Evolutionary conservation across 352 stramenopile genomes (phyloP).

Genomic region (Phytophthora brassicae): DNA sequence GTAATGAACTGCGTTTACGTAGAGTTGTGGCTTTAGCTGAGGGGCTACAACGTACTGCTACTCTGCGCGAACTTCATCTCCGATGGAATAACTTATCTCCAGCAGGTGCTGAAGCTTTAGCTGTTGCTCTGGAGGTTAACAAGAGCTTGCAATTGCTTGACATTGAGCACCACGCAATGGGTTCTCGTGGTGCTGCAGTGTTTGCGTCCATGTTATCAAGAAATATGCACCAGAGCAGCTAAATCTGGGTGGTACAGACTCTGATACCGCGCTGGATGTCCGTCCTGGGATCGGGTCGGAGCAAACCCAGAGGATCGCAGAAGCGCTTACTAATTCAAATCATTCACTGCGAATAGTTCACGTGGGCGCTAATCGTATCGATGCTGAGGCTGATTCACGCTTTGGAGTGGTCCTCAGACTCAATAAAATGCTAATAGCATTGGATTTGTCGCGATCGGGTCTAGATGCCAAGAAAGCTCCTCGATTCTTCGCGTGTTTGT

Average conservation of each 20-base stretch:
- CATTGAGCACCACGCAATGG: slow-evolving; percentile 80
- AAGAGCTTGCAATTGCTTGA: slow-evolving; percentile 64
- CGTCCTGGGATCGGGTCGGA: slow-evolving; percentile 51
- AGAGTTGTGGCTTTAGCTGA: slow-evolving; percentile 58
- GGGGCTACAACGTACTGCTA: slow-evolving; percentile 54
- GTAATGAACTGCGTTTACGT: slow-evolving; percentile 54
- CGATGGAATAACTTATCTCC: slow-evolving; percentile 72
- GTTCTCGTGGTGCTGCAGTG: slow-evolving; percentile 42
- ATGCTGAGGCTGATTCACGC: slow-evolving; percentile 46
- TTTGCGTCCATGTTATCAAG: slow-evolving; percentile 64
- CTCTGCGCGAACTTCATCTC: slow-evolving; percentile 66
- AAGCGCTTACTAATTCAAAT: slow-evolving; percentile 48
- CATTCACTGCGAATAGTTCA: slow-evolving; percentile 50
- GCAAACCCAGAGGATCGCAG: slow-evolving; percentile 45
- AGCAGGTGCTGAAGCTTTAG: slow-evolving; percentile 55
- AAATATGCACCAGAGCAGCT: slow-evolving; percentile 53
- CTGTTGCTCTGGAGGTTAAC: slow-evolving; percentile 52
- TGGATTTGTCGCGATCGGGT: slow-evolving; percentile 66
- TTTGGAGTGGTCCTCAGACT: slow-evolving; percentile 63
- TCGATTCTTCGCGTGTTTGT: slow-evolving; percentile 69
- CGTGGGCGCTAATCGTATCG: slow-evolving; percentile 66
- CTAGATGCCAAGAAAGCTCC: slow-evolving; percentile 59
- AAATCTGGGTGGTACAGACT: slow-evolving; percentile 70
- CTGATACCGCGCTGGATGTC: slow-evolving; percentile 45
- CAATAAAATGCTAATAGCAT: slow-evolving; percentile 44